Base-by-base conservation (phyloP, 768 basidiomycete species). In the Suillus fuscotomentosus region DNA sequence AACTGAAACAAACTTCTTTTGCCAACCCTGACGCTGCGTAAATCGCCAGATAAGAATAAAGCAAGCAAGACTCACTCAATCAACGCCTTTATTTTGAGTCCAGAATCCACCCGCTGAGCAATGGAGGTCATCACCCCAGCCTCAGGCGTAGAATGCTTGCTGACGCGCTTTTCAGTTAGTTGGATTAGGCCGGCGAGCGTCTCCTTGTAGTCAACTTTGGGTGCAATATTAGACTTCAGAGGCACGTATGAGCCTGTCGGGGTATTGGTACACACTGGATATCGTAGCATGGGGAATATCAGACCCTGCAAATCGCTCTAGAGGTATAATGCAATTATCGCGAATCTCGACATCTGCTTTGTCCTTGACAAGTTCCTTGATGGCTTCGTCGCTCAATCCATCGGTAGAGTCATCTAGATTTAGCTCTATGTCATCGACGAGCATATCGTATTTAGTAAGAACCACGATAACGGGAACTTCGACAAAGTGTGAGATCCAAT, bases 381-480 rank as follows among this genome's bases (percentile, higher is more conserved):
- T 11, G n/a, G 51, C 50, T 14, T 70, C 55, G 14, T 43, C 45
- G n/a, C 56, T 59, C 38, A 22, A 47, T 3, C 6, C 5, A 1
- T 1, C 20, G 1, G 14, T 6, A 55, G 17, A n/a, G 3, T 60
- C 78, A 69, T 1, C 80, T 80, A 57, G 70, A 80, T 5, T 81
- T 3, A 47, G 45, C 1, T 60, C 59, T 9, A 50, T 20, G 3
- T 9, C 22, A 2, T 36, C 36, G 3, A 27, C 5, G 5, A 64
- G 36, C 43, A 10, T 48, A 36, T 64, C 63, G 5, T 50, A 59
- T 42, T 64, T 60, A 4, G 63, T 64, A 22, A 64, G 34, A 13
- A 64, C 60, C 10, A 51, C 15, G 3, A 64, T 10, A 4, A 53
- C 22, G 10, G 63, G 63, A 6, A 61, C 63, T 64, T 17, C 7